Evolutionary conservation across 768 basidiomycete genomes (phyloP), one percentile per base, ranked within the genome.

Genomic region (Holtermannia corniformis): DNA sequence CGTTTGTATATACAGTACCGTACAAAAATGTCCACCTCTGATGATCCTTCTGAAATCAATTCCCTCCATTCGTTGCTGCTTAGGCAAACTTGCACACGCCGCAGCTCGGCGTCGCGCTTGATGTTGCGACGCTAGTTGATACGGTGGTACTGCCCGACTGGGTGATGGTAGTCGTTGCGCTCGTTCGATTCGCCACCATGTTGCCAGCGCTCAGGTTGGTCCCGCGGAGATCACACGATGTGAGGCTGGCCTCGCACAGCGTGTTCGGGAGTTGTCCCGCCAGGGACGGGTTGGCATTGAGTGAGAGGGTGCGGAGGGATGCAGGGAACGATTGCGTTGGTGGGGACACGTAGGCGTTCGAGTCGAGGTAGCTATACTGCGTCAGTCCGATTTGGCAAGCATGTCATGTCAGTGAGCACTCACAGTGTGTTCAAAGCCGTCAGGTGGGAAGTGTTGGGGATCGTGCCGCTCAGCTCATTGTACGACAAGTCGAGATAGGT

Each of bases 401-500:
- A 23, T 50, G 14, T 23, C n/a, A 24, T 21, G 21, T 28, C 27
- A 23, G n/a, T 21, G 26, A 10, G 5, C 12, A 60, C 64, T 57
- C 25, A 69, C 65, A 72, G 56, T n/a, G 71, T 68, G 23, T 59
- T 52, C 0, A 72, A 50, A 2, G 54, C 50, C 2, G 55, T 57
- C 5, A 72, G 49, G 4, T 45, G 21, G 13, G 56, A 27, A 46
- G 70, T 59, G 12, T 60, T 51, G 0, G 71, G 68, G 12, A 68
- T 51, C 10, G 59, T 37, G 4, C 71, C 68, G 4, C 54, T 44
- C 11, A 73, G 50, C 1, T 61, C 52, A 47, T 73, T 73, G 49
- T 55, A 71, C 2, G 72, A 73, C 11, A 73, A 44, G 49, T 73
- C 72, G 12, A 73, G 57, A 44, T 71, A 73, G 11, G 64, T 70